Percentiles rank a stretch among this genome's conserved stretches.
Conservation (phyloP, 2,329 filamentous ascomycete genomes). For the Aureobasidium melanogenum region DNA sequence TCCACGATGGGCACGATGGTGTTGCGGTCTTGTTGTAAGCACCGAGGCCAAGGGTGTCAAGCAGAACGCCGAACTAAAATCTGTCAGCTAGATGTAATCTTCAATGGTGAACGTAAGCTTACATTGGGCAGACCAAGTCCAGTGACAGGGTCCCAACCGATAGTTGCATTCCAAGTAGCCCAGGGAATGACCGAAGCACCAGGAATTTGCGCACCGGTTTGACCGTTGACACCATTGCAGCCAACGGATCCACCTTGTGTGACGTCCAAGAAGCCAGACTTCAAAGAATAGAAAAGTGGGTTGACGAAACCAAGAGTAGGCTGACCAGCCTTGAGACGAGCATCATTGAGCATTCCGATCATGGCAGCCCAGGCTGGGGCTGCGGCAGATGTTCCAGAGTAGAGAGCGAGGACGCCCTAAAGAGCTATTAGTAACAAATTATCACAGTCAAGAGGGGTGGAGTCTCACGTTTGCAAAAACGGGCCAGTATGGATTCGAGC, state of each 20-base stretch:
- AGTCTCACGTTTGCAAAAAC: conserved; percentile 28
- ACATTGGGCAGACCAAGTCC: conserved; percentile 21
- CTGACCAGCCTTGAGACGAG: conserved; percentile 41
- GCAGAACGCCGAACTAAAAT: conserved; percentile 10
- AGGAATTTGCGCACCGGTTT: conserved; percentile 18
- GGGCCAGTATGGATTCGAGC: conserved; percentile 34
- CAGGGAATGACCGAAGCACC: conserved; percentile 13
- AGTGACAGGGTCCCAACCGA: conserved; percentile 26
- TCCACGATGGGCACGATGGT: conserved; percentile 16
- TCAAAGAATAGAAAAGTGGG: conserved; percentile 35
- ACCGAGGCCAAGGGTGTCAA: background rate
- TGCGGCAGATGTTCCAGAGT: conserved; percentile 7
- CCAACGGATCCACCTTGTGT: conserved; percentile 27
- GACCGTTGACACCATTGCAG: conserved; percentile 18
- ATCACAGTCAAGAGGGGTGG: too few species aligned
- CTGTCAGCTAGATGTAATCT: too few species aligned
- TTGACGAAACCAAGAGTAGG: conserved; percentile 47
- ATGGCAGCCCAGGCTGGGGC: conserved; percentile 48
- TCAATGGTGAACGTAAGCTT: too few species aligned
- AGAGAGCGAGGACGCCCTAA: conserved; percentile 28
- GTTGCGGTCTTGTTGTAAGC: background rate
- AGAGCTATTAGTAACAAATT: background rate
- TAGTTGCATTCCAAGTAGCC: conserved; percentile 3
- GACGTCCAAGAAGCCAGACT: conserved; percentile 36
- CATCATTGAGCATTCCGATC: conserved; percentile 53